Percentiles rank a stretch among this genome's conserved stretches.
phyloP scores from a whole-genome alignment of 768 basidiomycete species.

The Exsudoporus frostii region DNA sequence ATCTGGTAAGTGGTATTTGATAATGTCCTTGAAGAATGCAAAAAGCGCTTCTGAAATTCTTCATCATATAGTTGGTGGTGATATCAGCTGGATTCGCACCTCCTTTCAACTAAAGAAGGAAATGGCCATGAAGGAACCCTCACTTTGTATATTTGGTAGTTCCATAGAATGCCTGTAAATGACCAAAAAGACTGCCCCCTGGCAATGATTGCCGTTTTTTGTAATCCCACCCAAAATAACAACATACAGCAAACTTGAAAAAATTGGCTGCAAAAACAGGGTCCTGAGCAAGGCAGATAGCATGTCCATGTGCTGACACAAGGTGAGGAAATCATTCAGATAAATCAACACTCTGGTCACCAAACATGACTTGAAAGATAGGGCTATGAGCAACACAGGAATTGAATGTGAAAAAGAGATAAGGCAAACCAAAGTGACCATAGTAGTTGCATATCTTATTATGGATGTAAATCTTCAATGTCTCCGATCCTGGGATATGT shows the following conservation, averaged over 20 bases:
- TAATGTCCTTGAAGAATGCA: not conserved
- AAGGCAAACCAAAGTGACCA: constrained; percentile 29
- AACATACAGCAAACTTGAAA: constrained; percentile 25
- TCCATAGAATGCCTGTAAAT: constrained; percentile 31
- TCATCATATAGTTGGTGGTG: not conserved
- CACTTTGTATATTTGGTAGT: constrained; percentile 26
- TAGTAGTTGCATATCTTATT: constrained; percentile 29
- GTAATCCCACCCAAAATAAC: constrained; percentile 20
- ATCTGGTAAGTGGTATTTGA: not conserved
- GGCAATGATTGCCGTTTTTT: constrained; percentile 12
- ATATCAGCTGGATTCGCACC: constrained; percentile 31
- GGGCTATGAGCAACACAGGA: constrained; percentile 21
- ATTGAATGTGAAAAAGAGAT: constrained; percentile 29
- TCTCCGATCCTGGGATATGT: constrained; percentile 30
- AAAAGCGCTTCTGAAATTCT: not conserved
- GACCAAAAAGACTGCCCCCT: constrained; percentile 33
- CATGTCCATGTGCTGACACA: constrained; percentile 9
- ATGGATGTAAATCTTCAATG: constrained; percentile 22
- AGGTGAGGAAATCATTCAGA: constrained; percentile 20
- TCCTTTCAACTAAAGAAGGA: constrained; percentile 30
- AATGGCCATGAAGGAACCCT: constrained; percentile 32
- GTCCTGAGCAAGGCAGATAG: constrained; percentile 27
- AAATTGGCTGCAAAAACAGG: constrained; percentile 37
- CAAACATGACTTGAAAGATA: constrained; percentile 30
- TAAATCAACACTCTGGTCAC: constrained; percentile 14